A percentile compares a stretch with the other conserved stretches of the same genome.
phyloP scores from a whole-genome alignment of 1,139 yeast species.

The Suhomyces anneliseae region DNA sequence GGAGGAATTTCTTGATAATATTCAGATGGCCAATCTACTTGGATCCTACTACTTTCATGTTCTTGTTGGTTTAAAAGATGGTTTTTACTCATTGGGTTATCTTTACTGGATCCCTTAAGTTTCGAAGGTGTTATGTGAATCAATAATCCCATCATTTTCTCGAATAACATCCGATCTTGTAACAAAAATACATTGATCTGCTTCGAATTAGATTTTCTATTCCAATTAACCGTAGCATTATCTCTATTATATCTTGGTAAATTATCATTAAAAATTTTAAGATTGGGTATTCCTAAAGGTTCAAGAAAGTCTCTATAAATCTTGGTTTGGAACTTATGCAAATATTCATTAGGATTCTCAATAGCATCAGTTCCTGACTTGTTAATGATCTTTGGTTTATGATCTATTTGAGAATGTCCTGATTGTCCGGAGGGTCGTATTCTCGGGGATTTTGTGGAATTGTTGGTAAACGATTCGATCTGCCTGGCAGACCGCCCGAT shows the following conservation, averaged over 20 bases:
- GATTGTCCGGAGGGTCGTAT: not conserved
- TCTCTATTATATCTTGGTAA: conserved; percentile 22
- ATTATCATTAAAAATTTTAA: conserved; percentile 32
- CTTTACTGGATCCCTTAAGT: conserved; percentile 18
- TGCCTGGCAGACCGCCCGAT: conserved; percentile 24
- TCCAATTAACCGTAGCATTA: conserved; percentile 31
- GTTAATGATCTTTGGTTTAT: not conserved
- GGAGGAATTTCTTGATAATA: conserved; percentile 36
- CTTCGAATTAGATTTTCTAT: conserved; percentile 16
- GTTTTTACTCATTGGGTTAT: conserved; percentile 5
- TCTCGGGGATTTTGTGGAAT: not conserved
- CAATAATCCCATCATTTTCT: conserved; percentile 33
- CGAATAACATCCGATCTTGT: conserved; percentile 30
- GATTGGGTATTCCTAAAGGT: conserved; percentile 37
- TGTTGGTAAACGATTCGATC: conserved; percentile 16
- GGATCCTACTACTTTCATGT: conserved; percentile 3
- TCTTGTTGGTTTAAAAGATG: conserved; percentile 9
- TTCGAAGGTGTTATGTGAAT: conserved; percentile 37
- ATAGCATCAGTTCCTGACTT: not conserved
- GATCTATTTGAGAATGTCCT: not conserved
- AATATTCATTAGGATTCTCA: conserved; percentile 2
- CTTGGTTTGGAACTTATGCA: conserved; percentile 20
- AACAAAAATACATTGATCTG: conserved; percentile 25
- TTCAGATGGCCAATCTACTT: conserved; percentile 8
- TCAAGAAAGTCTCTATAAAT: conserved; percentile 36